A percentile compares a stretch with the other conserved stretches of the same genome.
These are phyloP conservation scores for Oemleria cerasiformis DNA, from an alignment of 306 rosid genomes.

Conservation along the genomic window DNA sequence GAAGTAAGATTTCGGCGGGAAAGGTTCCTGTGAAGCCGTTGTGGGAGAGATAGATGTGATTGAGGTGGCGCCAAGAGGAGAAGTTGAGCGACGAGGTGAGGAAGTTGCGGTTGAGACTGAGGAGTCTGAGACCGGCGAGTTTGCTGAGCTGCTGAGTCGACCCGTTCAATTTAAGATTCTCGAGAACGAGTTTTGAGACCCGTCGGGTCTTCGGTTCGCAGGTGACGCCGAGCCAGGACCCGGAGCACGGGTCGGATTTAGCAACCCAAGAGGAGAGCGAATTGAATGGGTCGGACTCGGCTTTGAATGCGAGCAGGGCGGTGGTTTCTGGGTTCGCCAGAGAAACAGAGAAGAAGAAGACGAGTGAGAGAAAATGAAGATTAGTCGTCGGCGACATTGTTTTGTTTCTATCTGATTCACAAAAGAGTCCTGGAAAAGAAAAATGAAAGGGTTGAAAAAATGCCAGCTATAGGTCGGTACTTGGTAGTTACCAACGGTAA, in stretches of 20 bases:
- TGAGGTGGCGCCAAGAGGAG: constrained; percentile 25
- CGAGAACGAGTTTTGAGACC: constrained; percentile 26
- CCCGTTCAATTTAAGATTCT: constrained; percentile 26
- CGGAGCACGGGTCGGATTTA: constrained; percentile 25
- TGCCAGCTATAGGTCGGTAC: too few relatives aligned
- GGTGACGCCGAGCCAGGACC: constrained; percentile 30
- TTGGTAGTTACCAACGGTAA: not conserved
- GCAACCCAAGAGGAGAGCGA: constrained; percentile 24
- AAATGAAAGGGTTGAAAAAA: not conserved
- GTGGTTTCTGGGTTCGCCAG: constrained; percentile 11
- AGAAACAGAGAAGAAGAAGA: constrained; percentile 15
- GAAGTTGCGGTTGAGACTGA: constrained; percentile 28
- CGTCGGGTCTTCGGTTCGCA: constrained; percentile 20
- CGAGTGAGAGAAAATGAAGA: not conserved
- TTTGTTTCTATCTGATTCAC: not conserved
- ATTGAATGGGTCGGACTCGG: constrained; percentile 8
- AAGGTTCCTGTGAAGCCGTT: constrained; percentile 22
- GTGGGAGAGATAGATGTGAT: constrained; percentile 29
- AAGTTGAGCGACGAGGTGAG: constrained; percentile 11
- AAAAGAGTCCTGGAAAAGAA: not conserved
- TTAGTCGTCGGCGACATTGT: not conserved
- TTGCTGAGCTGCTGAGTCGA: constrained; percentile 14
- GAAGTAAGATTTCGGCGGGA: constrained; percentile 15
- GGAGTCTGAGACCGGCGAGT: constrained; percentile 22
- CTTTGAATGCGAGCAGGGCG: constrained; percentile 22